Base-by-base conservation (phyloP, 768 basidiomycete genomes). In the Russula compacta region DNA sequence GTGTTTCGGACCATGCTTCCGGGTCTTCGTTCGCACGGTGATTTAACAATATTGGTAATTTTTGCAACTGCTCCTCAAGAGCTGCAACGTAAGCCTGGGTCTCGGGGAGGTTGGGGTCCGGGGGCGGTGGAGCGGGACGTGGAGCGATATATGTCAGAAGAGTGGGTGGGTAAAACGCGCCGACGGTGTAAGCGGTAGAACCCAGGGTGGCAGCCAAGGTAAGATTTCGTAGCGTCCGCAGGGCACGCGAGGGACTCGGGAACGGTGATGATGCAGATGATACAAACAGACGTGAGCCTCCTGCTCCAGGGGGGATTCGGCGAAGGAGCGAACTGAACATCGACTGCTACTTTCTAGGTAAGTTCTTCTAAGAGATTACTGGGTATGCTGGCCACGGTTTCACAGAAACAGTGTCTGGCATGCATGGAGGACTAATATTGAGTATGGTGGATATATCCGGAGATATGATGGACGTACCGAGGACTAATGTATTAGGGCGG, bases 141-240 rank as follows among this genome's bases (percentile, higher is more conserved):
- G 94, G 93, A 50, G 86, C 87, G 29, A 95, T 73, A 54, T 91
- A 78, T 19, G 84, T 77, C 40, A 87, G 69, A 32, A 86, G 70
- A 0, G 79, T 72, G 6, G 86, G 90, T 6, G 88, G 90, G 68
- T 84, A 91, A 64, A 90, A 73, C 6, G 86, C 78, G 9, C 91
- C 91, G 2, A 74, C 42, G 10, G 76, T 71, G 67, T 83, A 83
- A 11, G 76, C 67, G 1, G 71, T 63, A 39, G 70, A 24, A 2
- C 53, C 65, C 15, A 61, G 4, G 40, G 63, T 46, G 9, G 57
- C 47, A 17, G 58, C 53, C 47, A 59, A 49, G n/a, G 59, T 33
- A 5, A 60, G 24, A 8, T 24, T 54, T 17, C 63, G 58, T 10
- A 64, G 35, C 21, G 36, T 35, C 19, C 51, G 55, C 24, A 35